A percentile compares a stretch with the other conserved stretches of the same genome.
These are phyloP conservation scores for Camellia sinensis DNA, from an alignment of 148 eudicot species.

Conservation along the genomic window DNA sequence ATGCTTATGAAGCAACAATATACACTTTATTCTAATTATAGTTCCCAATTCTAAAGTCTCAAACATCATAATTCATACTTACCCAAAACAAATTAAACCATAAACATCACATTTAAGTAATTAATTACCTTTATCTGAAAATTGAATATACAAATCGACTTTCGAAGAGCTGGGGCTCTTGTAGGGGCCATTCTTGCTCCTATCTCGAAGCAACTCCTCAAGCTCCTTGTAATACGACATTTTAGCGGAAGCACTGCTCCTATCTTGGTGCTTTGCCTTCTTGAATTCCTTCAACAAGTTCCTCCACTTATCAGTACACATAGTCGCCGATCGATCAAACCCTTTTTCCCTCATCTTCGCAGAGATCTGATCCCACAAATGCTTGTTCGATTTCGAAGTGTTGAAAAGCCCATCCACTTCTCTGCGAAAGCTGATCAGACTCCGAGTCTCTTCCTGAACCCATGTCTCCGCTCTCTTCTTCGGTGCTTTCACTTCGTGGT, in stretches of 20 bases:
- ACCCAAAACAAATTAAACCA: background rate
- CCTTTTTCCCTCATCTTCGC: constrained; percentile 79
- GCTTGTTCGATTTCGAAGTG: constrained; percentile 80
- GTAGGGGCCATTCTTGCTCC: constrained; percentile 24
- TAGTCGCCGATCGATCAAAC: constrained; percentile 85
- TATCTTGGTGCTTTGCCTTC: constrained; percentile 36
- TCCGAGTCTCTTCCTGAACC: constrained; percentile 76
- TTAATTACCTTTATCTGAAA: constrained; percentile 54
- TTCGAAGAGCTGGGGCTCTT: constrained; percentile 23
- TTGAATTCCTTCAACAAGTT: constrained; percentile 72
- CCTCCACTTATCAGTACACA: constrained; percentile 99
- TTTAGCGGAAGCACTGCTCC: constrained; percentile 36
- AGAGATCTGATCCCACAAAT: constrained; percentile 87
- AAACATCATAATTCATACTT: background rate
- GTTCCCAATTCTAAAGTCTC: background rate
- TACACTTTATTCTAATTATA: background rate
- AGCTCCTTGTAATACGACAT: constrained; percentile 65
- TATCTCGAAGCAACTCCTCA: constrained; percentile 52
- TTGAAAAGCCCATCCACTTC: constrained; percentile 68
- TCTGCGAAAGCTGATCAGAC: constrained; percentile 51
- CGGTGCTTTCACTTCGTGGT: constrained; percentile 29
- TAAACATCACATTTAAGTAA: background rate
- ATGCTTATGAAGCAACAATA: background rate
- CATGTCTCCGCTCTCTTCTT: constrained; percentile 86
- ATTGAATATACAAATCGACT: constrained; percentile 55